Evolutionary conservation across 108 stramenopile species (phyloP), one percentile per base, ranked within the genome.

Genomic region (Nitzschia sp.): DNA sequence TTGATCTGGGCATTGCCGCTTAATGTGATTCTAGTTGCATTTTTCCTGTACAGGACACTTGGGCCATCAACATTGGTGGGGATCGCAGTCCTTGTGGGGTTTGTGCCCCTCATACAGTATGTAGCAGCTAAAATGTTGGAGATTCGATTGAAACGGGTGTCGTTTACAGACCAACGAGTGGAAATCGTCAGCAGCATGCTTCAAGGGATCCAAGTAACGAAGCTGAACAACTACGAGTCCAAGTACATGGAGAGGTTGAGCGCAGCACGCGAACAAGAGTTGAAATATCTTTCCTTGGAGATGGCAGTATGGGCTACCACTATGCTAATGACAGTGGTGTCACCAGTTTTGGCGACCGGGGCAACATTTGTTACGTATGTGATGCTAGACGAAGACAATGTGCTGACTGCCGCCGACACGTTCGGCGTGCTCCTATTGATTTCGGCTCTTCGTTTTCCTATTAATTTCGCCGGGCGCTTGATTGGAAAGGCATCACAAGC

Each of bases 1-100:
- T 55, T 91, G 48, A 43, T 90, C 10, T 94, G 93, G 93, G 70
- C 81, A 51, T 70, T 83, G 19, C 93, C 93, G 6, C 69, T 94
- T 0, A 63, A 70, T 24, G 79, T 91, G 71, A 38, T 79, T 1
- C 22, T 94, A 24, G 93, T 91, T 22, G 68, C 80, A 7, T 46
- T 85, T 10, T 65, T 80, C 20, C 41, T 94, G 41, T 29, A 80
- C 0, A 20, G 74, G 2, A 63, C 86, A 10, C 55, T 90, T 15
- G 90, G 90, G 14, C 83, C 83, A 19, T 63, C 65, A 7, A 83
- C 84, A 46, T 58, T 86, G 5, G 79, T 87, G 29, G 93, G 93
- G 1, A 76, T 90, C 24, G 71, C 50, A 0, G 44, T 78, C 1
- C 44, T 94, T 20, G 43, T 90, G 24, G 10, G 69, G 10, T 84